These are phyloP conservation scores for Flaveria brownii DNA, from an alignment of 129 eudicot genomes.

Conservation along the genomic window DNA sequence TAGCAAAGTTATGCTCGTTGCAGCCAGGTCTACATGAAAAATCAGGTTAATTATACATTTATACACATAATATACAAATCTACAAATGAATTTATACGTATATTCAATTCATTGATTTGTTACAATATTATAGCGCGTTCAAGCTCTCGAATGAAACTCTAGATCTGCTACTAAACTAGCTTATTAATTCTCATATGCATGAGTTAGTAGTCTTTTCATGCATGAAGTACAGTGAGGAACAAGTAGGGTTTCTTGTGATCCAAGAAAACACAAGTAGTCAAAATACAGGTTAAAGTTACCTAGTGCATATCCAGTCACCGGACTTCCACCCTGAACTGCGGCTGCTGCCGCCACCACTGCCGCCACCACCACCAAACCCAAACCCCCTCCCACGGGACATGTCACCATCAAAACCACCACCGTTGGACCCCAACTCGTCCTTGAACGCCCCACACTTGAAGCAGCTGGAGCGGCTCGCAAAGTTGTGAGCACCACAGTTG, in stretches of 20 bases:
- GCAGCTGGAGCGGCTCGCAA: conserved; percentile 98
- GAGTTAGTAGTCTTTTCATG: conserved; percentile 15
- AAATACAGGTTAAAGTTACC: conserved; percentile 37
- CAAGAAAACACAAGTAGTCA: background rate
- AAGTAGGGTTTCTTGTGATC: conserved; percentile 27
- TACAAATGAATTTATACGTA: background rate
- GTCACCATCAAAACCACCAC: conserved; percentile 45
- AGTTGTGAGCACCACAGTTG: conserved; percentile 95
- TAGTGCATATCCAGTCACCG: conserved; percentile 89
- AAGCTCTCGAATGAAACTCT: background rate
- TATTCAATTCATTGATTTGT: background rate
- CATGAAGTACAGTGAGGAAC: conserved; percentile 12
- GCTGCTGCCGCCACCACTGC: conserved; percentile 61
- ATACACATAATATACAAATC: background rate
- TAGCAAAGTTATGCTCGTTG: conserved; percentile 95
- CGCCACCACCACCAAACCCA: conserved; percentile 47
- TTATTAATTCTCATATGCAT: conserved; percentile 23
- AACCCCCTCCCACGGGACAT: conserved; percentile 41
- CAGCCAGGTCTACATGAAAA: conserved; percentile 78
- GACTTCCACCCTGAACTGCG: conserved; percentile 65
- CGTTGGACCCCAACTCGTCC: conserved; percentile 58
- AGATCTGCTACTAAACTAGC: background rate
- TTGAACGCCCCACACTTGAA: conserved; percentile 94
- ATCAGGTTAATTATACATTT: background rate
- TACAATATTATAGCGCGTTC: background rate